Conservation (phyloP, 2,329 filamentous ascomycete species). For the Dothistroma pini region DNA sequence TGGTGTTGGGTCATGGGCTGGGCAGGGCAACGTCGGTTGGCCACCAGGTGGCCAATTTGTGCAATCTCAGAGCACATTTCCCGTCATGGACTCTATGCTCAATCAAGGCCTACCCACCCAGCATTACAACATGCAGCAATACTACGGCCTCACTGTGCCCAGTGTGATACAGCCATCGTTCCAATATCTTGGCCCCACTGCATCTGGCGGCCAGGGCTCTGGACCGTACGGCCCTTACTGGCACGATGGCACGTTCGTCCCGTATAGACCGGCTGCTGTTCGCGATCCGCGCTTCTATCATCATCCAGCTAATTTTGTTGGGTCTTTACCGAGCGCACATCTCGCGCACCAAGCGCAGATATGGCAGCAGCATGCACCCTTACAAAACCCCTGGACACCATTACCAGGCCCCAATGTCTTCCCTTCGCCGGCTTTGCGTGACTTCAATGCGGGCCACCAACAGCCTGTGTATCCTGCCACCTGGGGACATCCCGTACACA, state of each 20-base stretch:
- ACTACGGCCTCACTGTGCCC: constrained; percentile 49
- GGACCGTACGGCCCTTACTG: constrained; percentile 60
- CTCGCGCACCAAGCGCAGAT: constrained; percentile 18
- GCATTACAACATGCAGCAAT: constrained; percentile 29
- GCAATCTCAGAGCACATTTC: constrained; percentile 29
- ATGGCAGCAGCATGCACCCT: constrained; percentile 24
- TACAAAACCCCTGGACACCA: constrained; percentile 14
- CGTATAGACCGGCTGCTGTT: constrained; percentile 57
- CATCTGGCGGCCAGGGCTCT: constrained; percentile 53
- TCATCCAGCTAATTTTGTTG: constrained; percentile 19
- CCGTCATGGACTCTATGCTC: constrained; percentile 59
- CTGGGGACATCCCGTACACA: neutral
- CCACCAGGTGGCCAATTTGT: constrained; percentile 18
- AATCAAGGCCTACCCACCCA: constrained; percentile 51
- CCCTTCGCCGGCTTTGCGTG: constrained; percentile 9
- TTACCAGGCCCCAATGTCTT: constrained; percentile 10
- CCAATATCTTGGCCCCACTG: constrained; percentile 58
- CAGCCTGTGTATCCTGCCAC: constrained; percentile 1
- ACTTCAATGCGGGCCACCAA: neutral
- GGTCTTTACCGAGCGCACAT: constrained; percentile 21
- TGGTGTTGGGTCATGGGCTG: constrained; percentile 14
- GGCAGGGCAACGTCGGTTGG: constrained; percentile 10
- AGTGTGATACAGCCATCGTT: constrained; percentile 58
- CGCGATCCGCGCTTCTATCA: constrained; percentile 49
- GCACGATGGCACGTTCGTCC: constrained; percentile 60